Conservation (phyloP, 225 moss, liverwort and hornwort genomes). For the Polytrichum commune region DNA sequence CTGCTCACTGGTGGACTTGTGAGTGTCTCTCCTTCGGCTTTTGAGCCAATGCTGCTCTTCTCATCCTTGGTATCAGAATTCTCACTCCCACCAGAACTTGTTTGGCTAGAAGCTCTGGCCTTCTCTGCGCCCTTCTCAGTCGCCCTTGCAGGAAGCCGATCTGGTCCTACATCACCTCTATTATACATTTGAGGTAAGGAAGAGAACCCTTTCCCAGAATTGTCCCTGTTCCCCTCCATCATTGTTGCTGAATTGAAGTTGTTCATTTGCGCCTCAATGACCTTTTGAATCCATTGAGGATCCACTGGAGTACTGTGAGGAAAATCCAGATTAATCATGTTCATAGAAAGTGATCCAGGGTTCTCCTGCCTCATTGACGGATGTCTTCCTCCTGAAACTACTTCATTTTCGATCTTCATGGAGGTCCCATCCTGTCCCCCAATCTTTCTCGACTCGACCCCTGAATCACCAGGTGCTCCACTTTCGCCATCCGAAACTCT, state of each 20-base stretch:
- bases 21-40: slow-evolving; percentile 24
- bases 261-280: slow-evolving; percentile 49
- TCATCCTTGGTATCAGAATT: slow-evolving; percentile 47
- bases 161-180: slow-evolving; percentile 18
- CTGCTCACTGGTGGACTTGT: slow-evolving; percentile 21
- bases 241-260: slow-evolving; percentile 31
- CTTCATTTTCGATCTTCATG: slow-evolving; percentile 41
- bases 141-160: slow-evolving; percentile 22
- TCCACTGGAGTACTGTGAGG: slow-evolving; percentile 24
- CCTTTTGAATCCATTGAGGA: slow-evolving; percentile 50
- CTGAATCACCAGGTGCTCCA: slow-evolving; percentile 33
- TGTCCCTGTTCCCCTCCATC: slow-evolving; percentile 37
- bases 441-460: slow-evolving; percentile 24
- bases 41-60: slow-evolving; percentile 24
- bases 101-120: slow-evolving; percentile 36
- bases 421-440: slow-evolving; percentile 31
- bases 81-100: slow-evolving; percentile 51
- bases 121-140: slow-evolving; percentile 31
- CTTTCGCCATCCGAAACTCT: slow-evolving; percentile 20
- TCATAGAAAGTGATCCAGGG: slow-evolving; percentile 13
- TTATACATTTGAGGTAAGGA: slow-evolving; percentile 19
- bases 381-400: slow-evolving; percentile 16
- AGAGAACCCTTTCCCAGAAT: slow-evolving; percentile 8
- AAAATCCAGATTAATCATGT: slow-evolving; percentile 8
- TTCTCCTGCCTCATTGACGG: slow-evolving; percentile 19